Evolutionary conservation across 768 basidiomycete species (phyloP).

Genomic region (Russula vinacea): DNA sequence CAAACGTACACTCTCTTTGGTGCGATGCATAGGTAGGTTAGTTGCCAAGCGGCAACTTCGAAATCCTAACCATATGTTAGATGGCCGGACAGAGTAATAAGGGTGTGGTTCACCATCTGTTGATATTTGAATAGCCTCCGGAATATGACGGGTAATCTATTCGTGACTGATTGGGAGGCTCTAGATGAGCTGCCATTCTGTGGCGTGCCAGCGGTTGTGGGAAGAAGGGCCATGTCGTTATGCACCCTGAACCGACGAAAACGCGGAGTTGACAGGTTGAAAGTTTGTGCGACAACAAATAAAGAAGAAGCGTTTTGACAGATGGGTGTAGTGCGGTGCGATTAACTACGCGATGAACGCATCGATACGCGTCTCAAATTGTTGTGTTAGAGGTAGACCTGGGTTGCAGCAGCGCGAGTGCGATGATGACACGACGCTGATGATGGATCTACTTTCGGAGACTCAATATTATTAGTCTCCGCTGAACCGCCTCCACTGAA

Average conservation of each 20-base stretch:
- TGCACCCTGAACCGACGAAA: constrained; percentile 29
- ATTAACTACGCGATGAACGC: constrained; percentile 12
- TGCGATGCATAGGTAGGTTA: constrained; percentile 89
- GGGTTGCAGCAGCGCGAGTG: neutral
- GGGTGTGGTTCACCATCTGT: constrained; percentile 64
- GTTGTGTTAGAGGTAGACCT: neutral
- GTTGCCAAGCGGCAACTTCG: constrained; percentile 93
- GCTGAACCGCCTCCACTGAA: neutral
- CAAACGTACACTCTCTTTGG: constrained; percentile 83
- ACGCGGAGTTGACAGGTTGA: constrained; percentile 30
- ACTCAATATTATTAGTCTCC: constrained; percentile 6
- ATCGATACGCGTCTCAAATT: constrained; percentile 12
- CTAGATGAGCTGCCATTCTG: constrained; percentile 27
- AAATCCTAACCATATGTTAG: constrained; percentile 65
- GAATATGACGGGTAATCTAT: constrained; percentile 76
- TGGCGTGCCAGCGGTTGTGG: constrained; percentile 30
- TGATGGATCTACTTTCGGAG: constrained; percentile 17
- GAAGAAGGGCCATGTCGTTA: constrained; percentile 34
- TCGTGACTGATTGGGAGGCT: constrained; percentile 38
- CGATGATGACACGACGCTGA: neutral
- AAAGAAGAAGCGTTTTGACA: constrained; percentile 6
- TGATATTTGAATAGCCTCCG: constrained; percentile 75
- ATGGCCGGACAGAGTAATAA: neutral
- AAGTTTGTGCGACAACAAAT: neutral
- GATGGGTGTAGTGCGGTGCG: neutral